Evolutionary conservation across 148 eudicot genomes (phyloP), one percentile per base, ranked within the genome.

Genomic region (Amaranthus palmeri): DNA sequence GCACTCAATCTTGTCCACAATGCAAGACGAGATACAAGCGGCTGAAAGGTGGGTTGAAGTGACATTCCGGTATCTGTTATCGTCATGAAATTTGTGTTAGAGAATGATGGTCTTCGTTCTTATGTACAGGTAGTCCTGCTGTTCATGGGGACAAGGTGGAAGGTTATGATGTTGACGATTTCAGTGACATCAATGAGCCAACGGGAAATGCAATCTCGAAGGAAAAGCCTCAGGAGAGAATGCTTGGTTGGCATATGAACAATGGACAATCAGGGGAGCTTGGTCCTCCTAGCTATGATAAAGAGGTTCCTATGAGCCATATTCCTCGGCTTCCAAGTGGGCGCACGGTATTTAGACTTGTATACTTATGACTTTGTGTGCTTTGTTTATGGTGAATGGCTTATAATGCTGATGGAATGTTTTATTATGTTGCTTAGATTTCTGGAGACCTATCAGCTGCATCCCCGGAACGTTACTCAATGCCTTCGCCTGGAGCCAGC

Each of bases 21-120:
- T 90, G 96, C 90, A 90, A 90, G 80, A 87, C 90, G 76, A 84
- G 84, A 72, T 90, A 90, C 86, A 87, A 78, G 81, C 76, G 87
- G 65, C 92, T 74, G n/a, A 87, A 84, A 82, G 96, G 93, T 88
- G 59, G 64, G 63, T 61, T 10, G 6, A 6, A 15, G 8, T 67
- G 63, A 15, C 8, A 15, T 62, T 7, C 51, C 54, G 54, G 71
- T 44, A 45, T 45, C 5, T 64, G 17, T 46, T 3, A 17, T 57
- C 36, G 4, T 65, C 5, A 14, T 17, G 50, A 58, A 50, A 49
- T 11, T 4, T 6, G n/a, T 72, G 65, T 41, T 36, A 42, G 11
- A 42, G 41, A 45, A 49, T 65, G 69, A 49, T 14, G 12, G 69
- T 54, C 15, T 49, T 80, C 55, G n/a, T 41, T 55, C 42, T 74